Evolutionary conservation across 345 rosid species (phyloP), one percentile per base, ranked within the genome.

Genomic region (Ricinus communis): DNA sequence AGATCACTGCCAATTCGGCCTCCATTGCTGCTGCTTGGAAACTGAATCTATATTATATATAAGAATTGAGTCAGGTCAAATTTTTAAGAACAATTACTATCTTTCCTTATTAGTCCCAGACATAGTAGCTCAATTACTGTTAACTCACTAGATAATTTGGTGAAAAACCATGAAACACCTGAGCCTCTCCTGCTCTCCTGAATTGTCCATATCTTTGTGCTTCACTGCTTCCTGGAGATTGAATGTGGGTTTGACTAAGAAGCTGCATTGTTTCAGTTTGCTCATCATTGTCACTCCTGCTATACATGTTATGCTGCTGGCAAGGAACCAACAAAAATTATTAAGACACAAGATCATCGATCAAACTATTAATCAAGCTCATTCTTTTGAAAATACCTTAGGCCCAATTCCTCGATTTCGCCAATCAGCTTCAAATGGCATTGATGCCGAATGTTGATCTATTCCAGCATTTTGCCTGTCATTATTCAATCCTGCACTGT

Each of bases 1-100:
- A 91, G 90, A 68, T 88, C 93, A 47, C 85, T 82, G 30, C 91
- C 88, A n/a, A 78, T 65, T 69, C 81, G 76, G 31, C 84, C 86
- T 73, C 84, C 87, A 41, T 77, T 84, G 75, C 93, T 81, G 81
- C 82, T 82, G 88, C 95, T 85, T 58, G 81, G 82, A 80, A 78
- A 77, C 72, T 82, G 85, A 70, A 69, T 65, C 84, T 66, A 64
- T 28, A 57, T 6, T 13, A 9, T 43, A 50, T 24, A 53, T 30
- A 38, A 51, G 10, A 12, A 65, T 27, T 16, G 22, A 33, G 16
- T 30, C 47, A 12, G 8, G 47, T 11, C 4, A 43, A 43, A 43
- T 8, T 43, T 8, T 11, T 43, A 43, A 43, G 11, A 8, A 11
- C 47, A 2, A 33, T 43, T 43, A 43, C 47, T 6, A 33, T 2